Percentiles rank a stretch among this genome's conserved stretches.
Conservation (phyloP, 2,329 filamentous ascomycete genomes). For the Eurotiales sp. region DNA sequence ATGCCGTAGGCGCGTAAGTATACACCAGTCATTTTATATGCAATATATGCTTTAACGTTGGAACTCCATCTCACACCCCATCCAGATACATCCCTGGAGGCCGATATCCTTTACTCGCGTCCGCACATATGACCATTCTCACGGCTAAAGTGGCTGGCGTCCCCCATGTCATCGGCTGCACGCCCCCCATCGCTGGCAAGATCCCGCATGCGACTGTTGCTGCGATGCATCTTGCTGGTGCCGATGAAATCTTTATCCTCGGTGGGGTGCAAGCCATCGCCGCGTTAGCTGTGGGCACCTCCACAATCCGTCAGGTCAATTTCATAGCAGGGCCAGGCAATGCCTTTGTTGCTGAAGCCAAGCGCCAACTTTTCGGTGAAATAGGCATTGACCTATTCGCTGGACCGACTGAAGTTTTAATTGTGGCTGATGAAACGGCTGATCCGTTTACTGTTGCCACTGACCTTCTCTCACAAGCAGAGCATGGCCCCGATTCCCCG, state of each 20-base stretch:
- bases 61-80: neutral
- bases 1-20: conserved; percentile 42
- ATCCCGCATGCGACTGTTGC: conserved; percentile 50
- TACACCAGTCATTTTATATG: neutral
- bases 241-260: conserved; percentile 50
- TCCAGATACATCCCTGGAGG: conserved; percentile 49
- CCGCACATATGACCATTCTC: conserved; percentile 54
- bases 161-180: conserved; percentile 48
- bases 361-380: conserved; percentile 51
- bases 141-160: conserved; percentile 55
- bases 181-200: conserved; percentile 49
- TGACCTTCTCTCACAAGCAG: conserved; percentile 48
- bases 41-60: neutral
- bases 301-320: conserved; percentile 48
- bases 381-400: conserved; percentile 55
- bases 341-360: conserved; percentile 54
- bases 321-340: conserved; percentile 55
- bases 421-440: conserved; percentile 48
- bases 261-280: conserved; percentile 53
- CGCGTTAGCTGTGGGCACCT: conserved; percentile 51
- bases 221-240: conserved; percentile 49
- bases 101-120: conserved; percentile 52
- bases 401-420: conserved; percentile 52
- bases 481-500: conserved; percentile 52
- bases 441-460: conserved; percentile 46